Conservation (phyloP, 2,329 filamentous ascomycete species). For the Fusarium sp. region DNA sequence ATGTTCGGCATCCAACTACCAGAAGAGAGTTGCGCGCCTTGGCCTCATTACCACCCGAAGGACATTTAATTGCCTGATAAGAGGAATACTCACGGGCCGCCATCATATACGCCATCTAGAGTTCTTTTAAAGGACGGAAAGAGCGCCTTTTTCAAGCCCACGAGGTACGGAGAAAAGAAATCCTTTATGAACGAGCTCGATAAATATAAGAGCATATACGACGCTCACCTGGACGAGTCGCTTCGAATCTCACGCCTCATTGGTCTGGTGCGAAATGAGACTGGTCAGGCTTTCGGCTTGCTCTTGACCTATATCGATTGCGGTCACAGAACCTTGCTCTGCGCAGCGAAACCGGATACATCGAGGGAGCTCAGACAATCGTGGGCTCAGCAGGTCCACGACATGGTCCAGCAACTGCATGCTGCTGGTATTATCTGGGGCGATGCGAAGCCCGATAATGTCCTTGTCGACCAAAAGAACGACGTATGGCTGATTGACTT, state of each 20-base stretch:
- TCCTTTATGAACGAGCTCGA: accelerated
- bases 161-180: background rate
- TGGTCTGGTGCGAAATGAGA: background rate
- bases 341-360: background rate
- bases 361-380: accelerated
- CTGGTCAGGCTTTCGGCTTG: background rate
- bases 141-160: background rate
- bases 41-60: background rate
- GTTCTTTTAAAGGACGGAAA: background rate
- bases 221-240: accelerated
- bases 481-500: slow-evolving; percentile 7
- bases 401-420: accelerated
- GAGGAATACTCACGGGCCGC: accelerated
- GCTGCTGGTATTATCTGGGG: background rate
- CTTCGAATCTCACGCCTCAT: background rate
- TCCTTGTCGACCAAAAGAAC: background rate
- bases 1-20: background rate
- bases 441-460: background rate
- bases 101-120: background rate
- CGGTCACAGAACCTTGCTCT: background rate
- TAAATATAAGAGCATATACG: background rate
- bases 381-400: background rate
- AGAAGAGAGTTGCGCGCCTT: background rate
- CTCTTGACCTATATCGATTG: background rate
- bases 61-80: background rate